These are phyloP conservation scores for Populus hybrid DNA, from an alignment of 441 rosid genomes.

Conservation along the genomic window DNA sequence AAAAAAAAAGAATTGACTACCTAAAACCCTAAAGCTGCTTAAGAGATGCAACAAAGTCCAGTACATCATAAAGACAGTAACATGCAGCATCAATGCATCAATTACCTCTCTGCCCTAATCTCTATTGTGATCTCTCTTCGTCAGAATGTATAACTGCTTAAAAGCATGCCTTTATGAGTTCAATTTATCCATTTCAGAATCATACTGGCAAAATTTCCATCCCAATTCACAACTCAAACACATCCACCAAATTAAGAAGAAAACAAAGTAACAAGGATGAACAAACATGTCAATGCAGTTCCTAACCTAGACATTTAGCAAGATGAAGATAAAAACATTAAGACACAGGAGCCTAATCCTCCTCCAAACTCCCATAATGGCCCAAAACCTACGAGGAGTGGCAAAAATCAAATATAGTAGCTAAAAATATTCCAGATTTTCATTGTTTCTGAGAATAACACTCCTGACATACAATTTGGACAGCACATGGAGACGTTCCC, in stretches of 20 bases:
- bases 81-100: background rate
- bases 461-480: background rate
- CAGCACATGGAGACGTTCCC: background rate
- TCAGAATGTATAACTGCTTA: background rate
- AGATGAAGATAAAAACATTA: too few species aligned
- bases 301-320: background rate
- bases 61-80: background rate
- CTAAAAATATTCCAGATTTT: background rate
- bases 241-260: background rate
- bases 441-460: background rate
- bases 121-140: background rate
- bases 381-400: background rate
- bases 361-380: background rate
- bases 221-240: background rate
- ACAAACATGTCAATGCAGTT: background rate
- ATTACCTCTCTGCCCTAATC: background rate
- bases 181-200: background rate
- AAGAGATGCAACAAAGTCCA: background rate
- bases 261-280: background rate
- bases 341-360: background rate
- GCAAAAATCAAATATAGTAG: background rate
- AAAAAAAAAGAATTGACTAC: background rate
- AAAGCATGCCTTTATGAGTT: background rate
- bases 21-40: background rate
- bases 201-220: background rate